These are phyloP conservation scores for Pseudoneurospora amorphoporcata DNA, from an alignment of 495 filamentous ascomycete species.

Conservation along the genomic window DNA sequence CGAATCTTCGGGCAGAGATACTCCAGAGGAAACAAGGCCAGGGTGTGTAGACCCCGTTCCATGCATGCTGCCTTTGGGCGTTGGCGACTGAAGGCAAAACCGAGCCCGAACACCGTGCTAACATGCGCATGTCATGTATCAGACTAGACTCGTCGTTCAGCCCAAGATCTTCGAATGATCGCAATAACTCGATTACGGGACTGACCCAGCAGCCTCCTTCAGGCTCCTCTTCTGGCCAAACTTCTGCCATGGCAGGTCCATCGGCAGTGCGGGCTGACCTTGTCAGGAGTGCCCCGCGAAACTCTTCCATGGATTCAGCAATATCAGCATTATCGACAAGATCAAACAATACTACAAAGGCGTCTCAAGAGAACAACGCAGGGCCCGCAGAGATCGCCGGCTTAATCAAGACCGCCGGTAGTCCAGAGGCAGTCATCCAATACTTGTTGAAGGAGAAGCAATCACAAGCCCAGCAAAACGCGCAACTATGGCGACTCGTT, in stretches of 20 bases:
- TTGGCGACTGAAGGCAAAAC: constrained; percentile 4
- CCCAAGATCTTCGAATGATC: constrained; percentile 33
- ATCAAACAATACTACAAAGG: constrained; percentile 48
- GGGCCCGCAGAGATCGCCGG: constrained; percentile 55
- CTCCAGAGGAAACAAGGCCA: constrained; percentile 22
- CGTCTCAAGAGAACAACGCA: constrained; percentile 44
- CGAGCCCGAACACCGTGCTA: constrained; percentile 11
- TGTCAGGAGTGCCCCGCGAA: constrained; percentile 47
- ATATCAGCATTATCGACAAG: constrained; percentile 75
- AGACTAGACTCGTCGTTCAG: constrained; percentile 17
- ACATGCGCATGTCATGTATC: constrained; percentile 21
- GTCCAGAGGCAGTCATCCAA: constrained; percentile 78
- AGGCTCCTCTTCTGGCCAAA: constrained; percentile 19
- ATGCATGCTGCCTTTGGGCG: constrained; percentile 4
- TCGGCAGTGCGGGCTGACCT: constrained; percentile 18
- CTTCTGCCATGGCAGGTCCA: constrained; percentile 24
- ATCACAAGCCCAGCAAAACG: constrained; percentile 75
- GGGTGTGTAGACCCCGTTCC: constrained; percentile 21
- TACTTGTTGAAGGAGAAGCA: constrained; percentile 87
- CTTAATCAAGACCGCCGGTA: constrained; percentile 74
- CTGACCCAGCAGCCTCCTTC: constrained; percentile 27
- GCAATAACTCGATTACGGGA: constrained; percentile 25
- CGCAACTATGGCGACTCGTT: constrained; percentile 87
- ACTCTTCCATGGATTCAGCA: constrained; percentile 89
- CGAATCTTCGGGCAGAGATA: constrained; percentile 23